A percentile compares a stretch with the other conserved stretches of the same genome.
phyloP scores from a whole-genome alignment of 2,329 filamentous ascomycete species.

The Epichloe gansuensis region DNA sequence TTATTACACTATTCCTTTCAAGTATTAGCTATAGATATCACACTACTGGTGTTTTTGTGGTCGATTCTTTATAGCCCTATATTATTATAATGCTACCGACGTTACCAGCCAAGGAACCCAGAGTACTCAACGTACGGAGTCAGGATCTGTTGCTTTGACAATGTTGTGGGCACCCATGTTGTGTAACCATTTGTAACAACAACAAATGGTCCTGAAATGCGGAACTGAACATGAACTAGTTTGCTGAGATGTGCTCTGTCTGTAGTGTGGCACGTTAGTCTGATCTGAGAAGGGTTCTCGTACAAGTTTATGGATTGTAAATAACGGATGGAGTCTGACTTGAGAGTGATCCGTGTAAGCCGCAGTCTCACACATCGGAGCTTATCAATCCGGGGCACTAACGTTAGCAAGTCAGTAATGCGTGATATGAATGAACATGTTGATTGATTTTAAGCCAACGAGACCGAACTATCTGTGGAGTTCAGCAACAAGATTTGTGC shows the following conservation, averaged over 20 bases:
- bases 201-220: not conserved
- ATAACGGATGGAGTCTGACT: not conserved
- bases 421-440: not conserved
- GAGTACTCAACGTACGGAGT: not conserved
- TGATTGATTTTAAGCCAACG: not conserved
- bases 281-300: not conserved
- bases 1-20: too few relatives aligned
- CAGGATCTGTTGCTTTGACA: not conserved
- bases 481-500: not conserved
- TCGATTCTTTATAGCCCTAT: too few relatives aligned
- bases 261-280: not conserved
- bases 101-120: not conserved
- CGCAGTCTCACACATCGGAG: not conserved
- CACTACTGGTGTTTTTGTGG: too few relatives aligned
- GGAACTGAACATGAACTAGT: not conserved
- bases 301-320: not conserved
- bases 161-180: not conserved
- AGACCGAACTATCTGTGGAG: not conserved
- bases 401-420: not conserved
- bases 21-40: too few relatives aligned
- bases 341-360: too few relatives aligned
- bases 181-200: constrained; percentile 1
- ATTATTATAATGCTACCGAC: not conserved
- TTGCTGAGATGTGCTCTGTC: not conserved
- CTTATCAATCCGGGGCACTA: not conserved